Base-by-base conservation (phyloP, 495 filamentous ascomycete species). In the Aspergillus campestris region DNA sequence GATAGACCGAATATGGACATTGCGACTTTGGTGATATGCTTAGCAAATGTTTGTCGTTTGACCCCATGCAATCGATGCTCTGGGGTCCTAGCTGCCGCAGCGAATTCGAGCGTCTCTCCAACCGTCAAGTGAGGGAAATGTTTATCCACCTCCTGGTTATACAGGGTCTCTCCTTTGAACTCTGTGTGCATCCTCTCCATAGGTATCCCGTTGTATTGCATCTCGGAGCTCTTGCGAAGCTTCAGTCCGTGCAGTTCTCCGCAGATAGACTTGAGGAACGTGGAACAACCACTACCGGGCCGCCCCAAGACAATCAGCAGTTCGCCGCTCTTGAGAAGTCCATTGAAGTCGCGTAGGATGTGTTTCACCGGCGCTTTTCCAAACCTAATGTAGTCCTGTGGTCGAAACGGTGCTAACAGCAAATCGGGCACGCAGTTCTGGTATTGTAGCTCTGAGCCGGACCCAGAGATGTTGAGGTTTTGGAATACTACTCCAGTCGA, bases 101-200 rank as follows among this genome's bases (percentile, higher is more conserved):
- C 79, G 59, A 85, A 85, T 37, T 77, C 70, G 32, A 87, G 55
- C 0, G 81, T 87, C 45, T 86, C 71, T 0, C 81, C 77, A 29
- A 86, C 81, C 1, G 79, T 83, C 28, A 87, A 65, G 41, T 80
- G 75, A 4, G 81, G 78, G 47, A 84, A 79, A 51, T 85, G 81
- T 34, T 75, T 72, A 54, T 87, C 82, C 34, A 77, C 73, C 60
- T 84, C 74, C 35, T 73, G 66, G 48, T 80, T 75, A 49, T 84
- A 85, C 9, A 85, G 59, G 12, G 80, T 72, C 48, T 86, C 82
- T 9, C 82, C 82, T 52, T 77, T 72, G 50, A 79, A 83, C 48
- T 80, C 69, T 40, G 68, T 73, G 43, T 70, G 65, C 64, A 81
- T 81, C 38, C 58, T 62, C 14, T 69, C 58, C 58, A 75, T 73